Evolutionary conservation across 2,329 filamentous ascomycete genomes (phyloP), one percentile per base, ranked within the genome.

Genomic region (Penicillium aurantiogriseum): DNA sequence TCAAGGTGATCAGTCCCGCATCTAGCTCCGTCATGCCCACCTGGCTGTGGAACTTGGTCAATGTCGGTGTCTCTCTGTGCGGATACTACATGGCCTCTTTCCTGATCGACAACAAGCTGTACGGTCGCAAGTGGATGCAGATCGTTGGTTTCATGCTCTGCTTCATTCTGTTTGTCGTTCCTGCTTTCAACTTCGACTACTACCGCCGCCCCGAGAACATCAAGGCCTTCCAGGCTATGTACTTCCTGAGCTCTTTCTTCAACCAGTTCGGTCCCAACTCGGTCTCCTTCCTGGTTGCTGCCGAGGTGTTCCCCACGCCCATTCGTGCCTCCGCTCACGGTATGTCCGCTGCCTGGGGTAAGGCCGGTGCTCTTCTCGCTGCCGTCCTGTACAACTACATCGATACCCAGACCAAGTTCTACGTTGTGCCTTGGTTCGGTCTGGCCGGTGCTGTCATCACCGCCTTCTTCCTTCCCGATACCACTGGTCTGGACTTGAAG

Each of bases 221-320:
- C 74, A 87, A 91, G 70, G 81, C 83, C n/a, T 97, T 97, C 87
- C 92, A 97, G 80, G 87, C 92, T 72, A 96, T 97, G 91, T 97
- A 97, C 83, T 97, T 96, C 80, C 76, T 97, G 67, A 96, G 91
- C 8, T 96, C 91, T 25, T 97, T 97, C 82, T 97, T 97, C 87
- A 97, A 97, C 83, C 93, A 97, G 75, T 97, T 97, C 71, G 93
- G 93, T 13, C 93, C 93, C 76, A 97, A 97, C 83, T 88, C 87
- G 46, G 92, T 97, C 69, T 96, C 92, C 61, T 97, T 97, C 89
- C 85, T 97, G 65, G 90, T 96, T 36, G 93, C 93, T 43, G 93
- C 91, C 43, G 93, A 97, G 75, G 91, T 96, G n/a, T 97, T 91
- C 83, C 93, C 93, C 10, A 96, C 92, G 0, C 90, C 92, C 10